Percentiles rank a stretch among this genome's conserved stretches.
Evolutionary conservation across 768 basidiomycete genomes (phyloP).

Genomic region (Russula virescens): DNA sequence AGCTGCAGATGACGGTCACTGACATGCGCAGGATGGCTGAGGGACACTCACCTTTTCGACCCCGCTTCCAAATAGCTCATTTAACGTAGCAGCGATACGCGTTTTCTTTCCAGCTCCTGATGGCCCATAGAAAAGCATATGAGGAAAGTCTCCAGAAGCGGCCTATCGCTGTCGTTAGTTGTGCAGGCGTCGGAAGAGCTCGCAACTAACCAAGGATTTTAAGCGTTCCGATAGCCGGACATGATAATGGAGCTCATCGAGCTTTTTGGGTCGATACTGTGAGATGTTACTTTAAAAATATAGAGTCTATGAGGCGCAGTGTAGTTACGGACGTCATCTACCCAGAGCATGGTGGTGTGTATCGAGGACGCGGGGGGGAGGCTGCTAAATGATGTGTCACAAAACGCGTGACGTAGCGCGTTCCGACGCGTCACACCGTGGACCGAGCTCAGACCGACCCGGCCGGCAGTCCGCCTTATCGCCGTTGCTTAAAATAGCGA

Average conservation of each 20-base stretch:
- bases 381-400: conserved; percentile 1
- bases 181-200: neutral
- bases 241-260: conserved; percentile 90
- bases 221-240: conserved; percentile 70
- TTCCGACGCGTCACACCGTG: conserved; percentile 21
- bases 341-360: conserved; percentile 37
- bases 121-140: conserved; percentile 96
- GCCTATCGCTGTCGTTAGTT: conserved; percentile 42
- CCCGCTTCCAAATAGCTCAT: conserved; percentile 85
- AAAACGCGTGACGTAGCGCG: conserved; percentile 24
- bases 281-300: neutral
- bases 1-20: conserved; percentile 46
- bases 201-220: conserved; percentile 58
- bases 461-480: conserved; percentile 17
- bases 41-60: conserved; percentile 72
- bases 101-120: conserved; percentile 99
- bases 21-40: neutral
- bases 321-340: conserved; percentile 40
- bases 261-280: conserved; percentile 78
- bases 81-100: conserved; percentile 81
- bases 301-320: neutral
- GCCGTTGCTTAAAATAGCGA: neutral
- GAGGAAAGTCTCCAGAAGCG: conserved; percentile 89
- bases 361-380: no score
- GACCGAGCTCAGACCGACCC: conserved; percentile 8